phyloP scores from a whole-genome alignment of 495 filamentous ascomycete genomes.

The Aspergillus nidulans region DNA sequence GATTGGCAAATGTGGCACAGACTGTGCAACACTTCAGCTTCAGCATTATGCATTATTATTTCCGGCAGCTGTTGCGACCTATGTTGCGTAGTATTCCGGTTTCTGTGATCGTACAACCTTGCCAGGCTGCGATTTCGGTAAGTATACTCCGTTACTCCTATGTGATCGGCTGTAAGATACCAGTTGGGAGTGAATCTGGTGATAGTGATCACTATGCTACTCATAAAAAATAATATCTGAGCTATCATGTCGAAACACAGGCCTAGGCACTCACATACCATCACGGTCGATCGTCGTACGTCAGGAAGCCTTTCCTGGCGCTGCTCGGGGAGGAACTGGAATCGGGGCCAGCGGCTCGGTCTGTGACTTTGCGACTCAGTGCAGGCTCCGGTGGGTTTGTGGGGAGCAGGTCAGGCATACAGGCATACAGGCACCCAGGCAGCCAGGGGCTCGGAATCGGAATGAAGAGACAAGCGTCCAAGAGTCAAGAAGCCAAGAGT shows the following conservation, averaged over 20 bases:
- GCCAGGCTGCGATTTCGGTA: neutral
- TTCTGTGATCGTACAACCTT: neutral
- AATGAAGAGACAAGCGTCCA: neutral
- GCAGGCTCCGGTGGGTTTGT: conserved; percentile 11
- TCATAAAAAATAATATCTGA: neutral
- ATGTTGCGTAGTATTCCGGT: neutral
- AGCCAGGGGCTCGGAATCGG: conserved; percentile 15
- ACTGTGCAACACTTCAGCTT: neutral
- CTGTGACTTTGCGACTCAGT: neutral
- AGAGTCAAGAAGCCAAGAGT: too few species aligned
- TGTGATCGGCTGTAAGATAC: neutral
- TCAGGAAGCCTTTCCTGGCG: conserved; percentile 13
- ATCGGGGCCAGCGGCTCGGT: too few species aligned
- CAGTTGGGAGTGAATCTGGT: neutral
- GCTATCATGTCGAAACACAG: neutral
- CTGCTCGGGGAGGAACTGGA: neutral
- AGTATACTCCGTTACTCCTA: neutral
- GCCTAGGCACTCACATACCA: conserved; percentile 1
- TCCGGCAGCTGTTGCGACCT: neutral
- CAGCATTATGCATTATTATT: neutral
- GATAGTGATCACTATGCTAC: neutral
- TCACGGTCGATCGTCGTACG: conserved; percentile 26
- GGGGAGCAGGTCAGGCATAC: conserved; percentile 20
- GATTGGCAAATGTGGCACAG: neutral
- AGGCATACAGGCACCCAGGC: conserved; percentile 28